A percentile compares a stretch with the other conserved stretches of the same genome.
Evolutionary conservation across 352 stramenopile genomes (phyloP).

Genomic region (Thalassiosira ordinaria): DNA sequence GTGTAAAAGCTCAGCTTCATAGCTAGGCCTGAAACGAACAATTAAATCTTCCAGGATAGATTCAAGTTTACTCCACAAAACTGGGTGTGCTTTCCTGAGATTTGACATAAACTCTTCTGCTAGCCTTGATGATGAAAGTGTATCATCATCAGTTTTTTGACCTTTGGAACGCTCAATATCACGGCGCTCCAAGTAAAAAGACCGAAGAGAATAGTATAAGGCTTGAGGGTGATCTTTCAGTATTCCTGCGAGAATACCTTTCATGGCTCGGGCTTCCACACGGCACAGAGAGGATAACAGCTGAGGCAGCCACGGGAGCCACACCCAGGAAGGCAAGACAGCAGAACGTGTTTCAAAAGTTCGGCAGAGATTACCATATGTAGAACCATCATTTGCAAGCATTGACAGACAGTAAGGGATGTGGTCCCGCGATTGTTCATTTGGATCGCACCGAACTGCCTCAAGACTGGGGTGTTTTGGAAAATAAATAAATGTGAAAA

Average conservation of each 20-base stretch:
- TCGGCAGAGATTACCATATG: conserved; percentile 76
- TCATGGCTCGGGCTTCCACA: conserved; percentile 87
- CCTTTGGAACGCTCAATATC: conserved; percentile 87
- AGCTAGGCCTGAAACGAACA: conserved; percentile 95
- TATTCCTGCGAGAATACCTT: conserved; percentile 77
- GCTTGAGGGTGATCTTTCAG: conserved; percentile 95
- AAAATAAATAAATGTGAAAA: background rate
- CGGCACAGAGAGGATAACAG: conserved; percentile 94
- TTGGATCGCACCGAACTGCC: conserved; percentile 74
- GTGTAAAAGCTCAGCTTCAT: conserved; percentile 96
- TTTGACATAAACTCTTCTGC: conserved; percentile 90
- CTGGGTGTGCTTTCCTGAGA: conserved; percentile 85
- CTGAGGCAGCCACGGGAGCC: conserved; percentile 98
- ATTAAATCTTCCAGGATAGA: conserved; percentile 99
- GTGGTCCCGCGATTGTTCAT: conserved; percentile 76
- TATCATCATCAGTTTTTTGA: conserved; percentile 54
- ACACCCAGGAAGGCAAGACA: conserved; percentile 96
- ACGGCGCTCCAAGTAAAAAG: conserved; percentile 97
- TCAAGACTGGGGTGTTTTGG: conserved; percentile 67
- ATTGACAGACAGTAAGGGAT: conserved; percentile 84
- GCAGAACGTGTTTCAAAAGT: conserved; percentile 94
- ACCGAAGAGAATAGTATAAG: conserved; percentile 97
- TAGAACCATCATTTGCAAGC: conserved; percentile 76
- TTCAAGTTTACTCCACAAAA: conserved; percentile 92
- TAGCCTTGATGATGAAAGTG: conserved; percentile 35